Conservation (phyloP, 2,329 filamentous ascomycete species). For the Fusarium proliferatum region DNA sequence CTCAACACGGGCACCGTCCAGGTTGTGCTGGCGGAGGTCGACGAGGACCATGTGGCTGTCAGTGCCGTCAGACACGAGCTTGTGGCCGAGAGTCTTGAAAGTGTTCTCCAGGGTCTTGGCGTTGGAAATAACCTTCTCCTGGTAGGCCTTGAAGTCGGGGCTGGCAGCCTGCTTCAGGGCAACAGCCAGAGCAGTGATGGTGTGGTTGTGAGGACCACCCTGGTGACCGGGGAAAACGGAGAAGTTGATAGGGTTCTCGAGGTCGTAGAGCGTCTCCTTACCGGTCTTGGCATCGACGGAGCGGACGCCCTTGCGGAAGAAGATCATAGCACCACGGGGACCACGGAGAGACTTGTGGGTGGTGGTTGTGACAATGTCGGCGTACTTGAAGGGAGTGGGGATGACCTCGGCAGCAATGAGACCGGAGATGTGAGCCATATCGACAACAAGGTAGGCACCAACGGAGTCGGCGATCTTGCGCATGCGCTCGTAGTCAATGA, state of each 20-base stretch:
- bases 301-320: conserved; percentile 97
- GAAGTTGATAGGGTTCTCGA: conserved; percentile 97
- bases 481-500: conserved; percentile 98
- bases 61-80: conserved; percentile 93
- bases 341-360: conserved; percentile 99
- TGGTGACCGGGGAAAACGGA: conserved; percentile 99
- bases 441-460: conserved; percentile 93
- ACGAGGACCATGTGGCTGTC: conserved; percentile 98
- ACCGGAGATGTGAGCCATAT: conserved; percentile 99
- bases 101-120: conserved; percentile 89
- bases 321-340: conserved; percentile 99
- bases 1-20: conserved; percentile 96
- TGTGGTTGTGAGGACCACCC: conserved; percentile 99
- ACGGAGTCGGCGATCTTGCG: conserved; percentile 93
- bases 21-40: conserved; percentile 85
- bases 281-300: conserved; percentile 90
- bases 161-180: conserved; percentile 93
- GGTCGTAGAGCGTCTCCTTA: conserved; percentile 89
- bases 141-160: conserved; percentile 93
- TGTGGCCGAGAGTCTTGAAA: conserved; percentile 90
- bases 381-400: conserved; percentile 89
- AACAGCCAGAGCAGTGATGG: conserved; percentile 95
- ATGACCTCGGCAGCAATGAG: conserved; percentile 94
- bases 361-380: conserved; percentile 97
- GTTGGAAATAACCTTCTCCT: conserved; percentile 91